A percentile compares a stretch with the other conserved stretches of the same genome.
phyloP scores from a whole-genome alignment of 208 protist species.

The Tritrichomonas musculus region DNA sequence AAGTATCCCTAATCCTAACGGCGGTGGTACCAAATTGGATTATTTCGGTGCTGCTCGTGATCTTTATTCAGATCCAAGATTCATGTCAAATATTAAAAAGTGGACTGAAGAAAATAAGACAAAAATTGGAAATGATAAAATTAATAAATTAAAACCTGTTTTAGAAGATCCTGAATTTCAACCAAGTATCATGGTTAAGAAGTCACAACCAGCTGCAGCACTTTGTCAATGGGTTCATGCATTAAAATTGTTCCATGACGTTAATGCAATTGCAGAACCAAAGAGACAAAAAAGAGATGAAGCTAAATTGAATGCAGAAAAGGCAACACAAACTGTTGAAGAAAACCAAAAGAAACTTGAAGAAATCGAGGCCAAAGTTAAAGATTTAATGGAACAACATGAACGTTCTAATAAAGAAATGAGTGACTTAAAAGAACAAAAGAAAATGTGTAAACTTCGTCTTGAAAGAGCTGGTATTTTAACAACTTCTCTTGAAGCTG shows the following conservation, averaged over 20 bases:
- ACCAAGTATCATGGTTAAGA: conserved; percentile 73
- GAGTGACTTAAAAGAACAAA: conserved; percentile 31
- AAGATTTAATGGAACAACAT: conserved; percentile 50
- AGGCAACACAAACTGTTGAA: conserved; percentile 70
- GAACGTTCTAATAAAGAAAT: background rate
- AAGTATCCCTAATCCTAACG: conserved; percentile 41
- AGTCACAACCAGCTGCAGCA: conserved; percentile 78
- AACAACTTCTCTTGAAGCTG: conserved; percentile 58
- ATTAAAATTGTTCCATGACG: conserved; percentile 60
- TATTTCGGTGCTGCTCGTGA: background rate
- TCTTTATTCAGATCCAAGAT: background rate
- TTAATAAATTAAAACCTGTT: conserved; percentile 68
- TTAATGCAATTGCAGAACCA: conserved; percentile 78
- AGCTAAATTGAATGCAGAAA: conserved; percentile 69
- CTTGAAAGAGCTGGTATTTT: conserved; percentile 82
- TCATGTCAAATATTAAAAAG: background rate
- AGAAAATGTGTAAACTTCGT: conserved; percentile 11
- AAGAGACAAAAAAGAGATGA: conserved; percentile 74
- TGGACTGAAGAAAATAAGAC: background rate
- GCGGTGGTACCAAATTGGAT: background rate
- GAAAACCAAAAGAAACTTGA: conserved; percentile 76
- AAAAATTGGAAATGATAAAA: background rate
- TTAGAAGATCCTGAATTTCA: conserved; percentile 80
- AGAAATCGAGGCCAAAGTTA: conserved; percentile 60
- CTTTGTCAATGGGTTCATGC: conserved; percentile 86